phyloP scores from a whole-genome alignment of 129 eudicot genomes.

The sunflower (Helianthus annuus) region HanXRQr2.0-SUNRISE NC_035439.2:20848873-20849372 shows the following conservation, averaged over 20 bases:
- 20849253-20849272: conserved; percentile 4
- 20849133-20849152: neutral
- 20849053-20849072: neutral
- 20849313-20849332: neutral
- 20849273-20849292: neutral
- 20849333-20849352: neutral
- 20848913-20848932: neutral
- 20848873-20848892: neutral
- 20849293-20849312: neutral
- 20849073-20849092: too few species aligned
- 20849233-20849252: neutral
- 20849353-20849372: neutral
- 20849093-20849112: neutral
- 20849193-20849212: neutral
- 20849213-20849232: neutral
- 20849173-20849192: neutral
- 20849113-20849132: neutral
- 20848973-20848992: neutral
- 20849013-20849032: neutral
- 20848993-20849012: neutral
- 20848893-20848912: neutral
- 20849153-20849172: neutral
- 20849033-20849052: neutral
- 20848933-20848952: neutral
- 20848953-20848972: neutral